These are phyloP conservation scores for Russula dissimulans DNA, from an alignment of 768 basidiomycete species.

Conservation along the genomic window DNA sequence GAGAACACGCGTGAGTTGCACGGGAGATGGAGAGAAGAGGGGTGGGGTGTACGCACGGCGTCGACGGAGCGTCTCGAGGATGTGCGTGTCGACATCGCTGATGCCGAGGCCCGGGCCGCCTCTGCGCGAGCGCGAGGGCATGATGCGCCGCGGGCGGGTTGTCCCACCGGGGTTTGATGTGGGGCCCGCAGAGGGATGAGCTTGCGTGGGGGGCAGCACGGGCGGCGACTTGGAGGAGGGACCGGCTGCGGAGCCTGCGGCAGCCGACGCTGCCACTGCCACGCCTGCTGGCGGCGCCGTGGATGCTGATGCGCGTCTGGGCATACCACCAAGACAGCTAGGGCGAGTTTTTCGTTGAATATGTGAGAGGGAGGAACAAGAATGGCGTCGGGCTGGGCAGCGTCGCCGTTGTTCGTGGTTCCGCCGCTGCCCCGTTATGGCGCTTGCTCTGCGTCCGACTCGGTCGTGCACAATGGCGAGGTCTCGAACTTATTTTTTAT, in stretches of 20 bases:
- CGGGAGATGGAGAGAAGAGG: not conserved
- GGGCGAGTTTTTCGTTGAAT: not conserved
- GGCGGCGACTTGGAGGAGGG: not conserved
- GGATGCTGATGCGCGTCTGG: constrained; percentile 13
- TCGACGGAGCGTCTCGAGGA: constrained; percentile 70
- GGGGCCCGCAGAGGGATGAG: constrained; percentile 1
- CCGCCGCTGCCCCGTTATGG: constrained; percentile 15
- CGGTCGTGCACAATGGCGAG: not conserved
- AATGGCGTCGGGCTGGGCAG: not conserved
- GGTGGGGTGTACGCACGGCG: constrained; percentile 44
- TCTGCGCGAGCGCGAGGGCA: constrained; percentile 73
- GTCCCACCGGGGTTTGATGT: not conserved
- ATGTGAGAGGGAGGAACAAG: not conserved
- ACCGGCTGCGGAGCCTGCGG: not conserved
- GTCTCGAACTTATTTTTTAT: not conserved
- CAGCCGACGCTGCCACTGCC: not conserved
- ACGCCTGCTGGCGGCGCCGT: not conserved
- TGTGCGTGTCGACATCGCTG: constrained; percentile 73
- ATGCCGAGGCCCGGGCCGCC: constrained; percentile 75
- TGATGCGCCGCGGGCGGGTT: constrained; percentile 62
- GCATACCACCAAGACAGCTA: not conserved
- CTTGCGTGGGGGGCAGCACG: not conserved
- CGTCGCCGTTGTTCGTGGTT: constrained; percentile 10
- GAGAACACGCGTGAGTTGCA: not conserved
- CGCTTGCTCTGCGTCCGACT: constrained; percentile 3